Percentiles rank a stretch among this genome's conserved stretches.
These are phyloP conservation scores for Heliamphora pulchella DNA, from an alignment of 179 eudicot species.

Conservation along the genomic window DNA sequence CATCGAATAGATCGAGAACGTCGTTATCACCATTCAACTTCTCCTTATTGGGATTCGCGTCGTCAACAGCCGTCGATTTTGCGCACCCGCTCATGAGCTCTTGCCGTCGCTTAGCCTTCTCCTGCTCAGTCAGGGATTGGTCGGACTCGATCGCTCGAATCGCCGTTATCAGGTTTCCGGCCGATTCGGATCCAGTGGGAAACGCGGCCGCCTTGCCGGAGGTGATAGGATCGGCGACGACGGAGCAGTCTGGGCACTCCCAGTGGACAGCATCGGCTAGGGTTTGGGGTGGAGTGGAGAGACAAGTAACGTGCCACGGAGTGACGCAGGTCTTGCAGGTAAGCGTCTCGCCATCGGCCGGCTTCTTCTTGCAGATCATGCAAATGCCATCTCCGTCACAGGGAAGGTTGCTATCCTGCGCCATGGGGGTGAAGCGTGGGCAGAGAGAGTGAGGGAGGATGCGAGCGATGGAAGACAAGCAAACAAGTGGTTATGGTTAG, in stretches of 20 bases:
- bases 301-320: slow-evolving; percentile 65
- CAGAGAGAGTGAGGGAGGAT: neutral
- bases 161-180: slow-evolving; percentile 26
- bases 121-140: slow-evolving; percentile 25
- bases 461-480: no score
- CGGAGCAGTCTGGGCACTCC: slow-evolving; percentile 83
- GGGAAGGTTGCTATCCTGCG: slow-evolving; percentile 45
- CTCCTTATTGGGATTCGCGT: neutral
- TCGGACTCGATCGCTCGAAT: slow-evolving; percentile 43
- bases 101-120: slow-evolving; percentile 43
- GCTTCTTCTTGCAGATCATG: slow-evolving; percentile 55
- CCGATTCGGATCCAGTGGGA: slow-evolving; percentile 8
- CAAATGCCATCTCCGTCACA: slow-evolving; percentile 78
- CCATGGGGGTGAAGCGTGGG: slow-evolving; percentile 11
- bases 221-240: neutral
- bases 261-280: slow-evolving; percentile 37
- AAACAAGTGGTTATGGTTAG: no score
- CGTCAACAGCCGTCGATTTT: neutral
- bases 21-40: slow-evolving; percentile 29
- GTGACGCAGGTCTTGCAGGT: slow-evolving; percentile 69
- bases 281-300: slow-evolving; percentile 28
- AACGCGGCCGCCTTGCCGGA: slow-evolving; percentile 7
- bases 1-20: slow-evolving; percentile 43
- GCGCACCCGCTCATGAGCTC: slow-evolving; percentile 29
- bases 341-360: slow-evolving; percentile 38